Conservation (phyloP, 1,284 basidiomycete genomes). For the Lignosus rhinocerotis region DNA sequence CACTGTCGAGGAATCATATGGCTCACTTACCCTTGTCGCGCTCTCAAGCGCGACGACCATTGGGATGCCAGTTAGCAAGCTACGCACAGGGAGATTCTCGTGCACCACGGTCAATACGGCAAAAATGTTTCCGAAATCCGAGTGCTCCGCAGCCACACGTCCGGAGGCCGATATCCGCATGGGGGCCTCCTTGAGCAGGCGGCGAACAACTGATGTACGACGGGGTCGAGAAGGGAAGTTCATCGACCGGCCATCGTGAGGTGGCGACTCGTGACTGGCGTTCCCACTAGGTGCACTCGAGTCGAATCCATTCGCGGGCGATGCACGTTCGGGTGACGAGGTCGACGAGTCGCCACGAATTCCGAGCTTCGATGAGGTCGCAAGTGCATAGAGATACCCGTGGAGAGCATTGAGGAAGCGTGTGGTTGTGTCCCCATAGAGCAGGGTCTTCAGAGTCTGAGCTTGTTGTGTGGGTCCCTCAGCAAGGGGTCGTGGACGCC, state of each 20-base stretch:
- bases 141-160: conserved; percentile 59
- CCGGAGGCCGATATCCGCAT: conserved; percentile 44
- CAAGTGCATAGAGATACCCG: conserved; percentile 77
- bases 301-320: conserved; percentile 17
- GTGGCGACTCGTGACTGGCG: conserved; percentile 28
- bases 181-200: conserved; percentile 47
- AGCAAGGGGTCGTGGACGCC: conserved; percentile 42
- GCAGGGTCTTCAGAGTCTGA: conserved; percentile 46
- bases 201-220: conserved; percentile 55
- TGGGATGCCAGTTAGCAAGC: conserved; percentile 77
- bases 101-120: conserved; percentile 71
- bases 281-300: conserved; percentile 12
- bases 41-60: conserved; percentile 81
- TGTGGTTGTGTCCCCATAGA: conserved; percentile 64
- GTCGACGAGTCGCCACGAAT: conserved; percentile 36
- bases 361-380: conserved; percentile 66
- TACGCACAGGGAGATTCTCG: conserved; percentile 69
- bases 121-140: conserved; percentile 80
- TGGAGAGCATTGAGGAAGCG: conserved; percentile 79
- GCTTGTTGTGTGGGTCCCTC: conserved; percentile 49
- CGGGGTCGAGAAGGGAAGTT: conserved; percentile 47
- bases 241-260: conserved; percentile 49
- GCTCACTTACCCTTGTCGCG: conserved; percentile 47
- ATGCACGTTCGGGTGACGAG: conserved; percentile 41
- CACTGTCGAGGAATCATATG: conserved; percentile 39